Evolutionary conservation across 176 grass and related monocot species (phyloP).

Genomic region (Dendrocalamus sinicus): DNA sequence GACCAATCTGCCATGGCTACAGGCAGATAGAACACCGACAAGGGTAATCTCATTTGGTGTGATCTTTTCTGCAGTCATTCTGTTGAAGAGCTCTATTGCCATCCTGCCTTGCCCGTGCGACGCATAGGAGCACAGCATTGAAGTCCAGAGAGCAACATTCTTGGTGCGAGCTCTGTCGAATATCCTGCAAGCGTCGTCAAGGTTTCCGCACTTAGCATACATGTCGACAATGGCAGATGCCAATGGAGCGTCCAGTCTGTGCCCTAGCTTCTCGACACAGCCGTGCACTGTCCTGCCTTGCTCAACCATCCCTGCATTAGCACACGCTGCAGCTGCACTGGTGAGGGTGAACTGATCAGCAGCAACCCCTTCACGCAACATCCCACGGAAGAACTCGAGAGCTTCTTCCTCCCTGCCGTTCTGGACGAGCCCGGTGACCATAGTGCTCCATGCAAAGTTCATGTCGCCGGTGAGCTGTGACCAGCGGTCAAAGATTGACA

Average conservation of each 20-base stretch:
- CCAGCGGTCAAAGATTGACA: slow-evolving; percentile 50
- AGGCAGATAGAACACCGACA: slow-evolving; percentile 57
- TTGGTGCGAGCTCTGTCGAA: slow-evolving; percentile 30
- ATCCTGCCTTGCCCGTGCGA: slow-evolving; percentile 45
- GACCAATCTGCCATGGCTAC: slow-evolving; percentile 57
- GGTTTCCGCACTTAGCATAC: slow-evolving; percentile 62
- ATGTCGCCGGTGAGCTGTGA: not conserved
- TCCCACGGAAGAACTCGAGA: slow-evolving; percentile 49
- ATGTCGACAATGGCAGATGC: slow-evolving; percentile 55
- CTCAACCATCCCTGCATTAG: slow-evolving; percentile 63
- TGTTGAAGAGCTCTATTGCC: slow-evolving; percentile 52
- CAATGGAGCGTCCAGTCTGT: slow-evolving; percentile 46
- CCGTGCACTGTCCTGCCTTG: slow-evolving; percentile 56
- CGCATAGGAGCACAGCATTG: slow-evolving; percentile 64
- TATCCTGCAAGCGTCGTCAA: slow-evolving; percentile 50
- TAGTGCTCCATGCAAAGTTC: slow-evolving; percentile 60
- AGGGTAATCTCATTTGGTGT: slow-evolving; percentile 61
- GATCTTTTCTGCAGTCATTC: slow-evolving; percentile 54
- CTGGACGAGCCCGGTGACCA: slow-evolving; percentile 62
- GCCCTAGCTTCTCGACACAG: slow-evolving; percentile 48
- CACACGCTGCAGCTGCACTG: slow-evolving; percentile 57
- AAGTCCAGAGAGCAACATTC: slow-evolving; percentile 62
- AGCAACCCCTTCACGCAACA: slow-evolving; percentile 47
- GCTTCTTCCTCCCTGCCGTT: slow-evolving; percentile 67
- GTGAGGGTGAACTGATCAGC: slow-evolving; percentile 62